Conservation (phyloP, 768 basidiomycete species). For the Podaxis sp. region DNA sequence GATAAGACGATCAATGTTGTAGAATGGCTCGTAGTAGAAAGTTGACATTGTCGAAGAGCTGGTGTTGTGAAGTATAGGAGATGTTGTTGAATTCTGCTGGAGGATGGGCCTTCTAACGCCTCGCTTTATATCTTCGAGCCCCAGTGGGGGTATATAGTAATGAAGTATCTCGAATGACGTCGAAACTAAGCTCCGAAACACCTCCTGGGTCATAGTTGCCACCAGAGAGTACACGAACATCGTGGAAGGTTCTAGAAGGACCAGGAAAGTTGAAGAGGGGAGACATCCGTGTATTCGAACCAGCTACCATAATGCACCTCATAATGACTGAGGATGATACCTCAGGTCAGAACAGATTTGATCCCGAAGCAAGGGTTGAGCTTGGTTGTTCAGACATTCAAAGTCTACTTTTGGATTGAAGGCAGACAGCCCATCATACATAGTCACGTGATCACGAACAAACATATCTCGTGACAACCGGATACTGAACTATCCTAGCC, state of each 20-base stretch:
- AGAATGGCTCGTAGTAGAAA: constrained; percentile 32
- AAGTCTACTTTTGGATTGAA: too few species aligned
- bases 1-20: constrained; percentile 37
- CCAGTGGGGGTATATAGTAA: not conserved
- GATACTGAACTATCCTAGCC: too few species aligned
- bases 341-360: too few species aligned
- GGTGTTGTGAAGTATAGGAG: not conserved
- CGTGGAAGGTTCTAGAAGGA: not conserved
- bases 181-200: not conserved
- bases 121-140: not conserved
- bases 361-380: too few species aligned
- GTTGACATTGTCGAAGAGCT: constrained; percentile 12
- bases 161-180: not conserved
- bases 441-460: too few species aligned
- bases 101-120: not conserved
- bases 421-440: too few species aligned
- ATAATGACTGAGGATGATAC: too few species aligned
- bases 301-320: not conserved
- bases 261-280: not conserved
- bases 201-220: not conserved
- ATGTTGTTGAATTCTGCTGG: not conserved
- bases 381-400: too few species aligned
- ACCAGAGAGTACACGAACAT: not conserved
- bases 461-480: too few species aligned
- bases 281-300: not conserved